Conservation (phyloP, 2,329 filamentous ascomycete genomes). For the Colletotrichum australisinense region DNA sequence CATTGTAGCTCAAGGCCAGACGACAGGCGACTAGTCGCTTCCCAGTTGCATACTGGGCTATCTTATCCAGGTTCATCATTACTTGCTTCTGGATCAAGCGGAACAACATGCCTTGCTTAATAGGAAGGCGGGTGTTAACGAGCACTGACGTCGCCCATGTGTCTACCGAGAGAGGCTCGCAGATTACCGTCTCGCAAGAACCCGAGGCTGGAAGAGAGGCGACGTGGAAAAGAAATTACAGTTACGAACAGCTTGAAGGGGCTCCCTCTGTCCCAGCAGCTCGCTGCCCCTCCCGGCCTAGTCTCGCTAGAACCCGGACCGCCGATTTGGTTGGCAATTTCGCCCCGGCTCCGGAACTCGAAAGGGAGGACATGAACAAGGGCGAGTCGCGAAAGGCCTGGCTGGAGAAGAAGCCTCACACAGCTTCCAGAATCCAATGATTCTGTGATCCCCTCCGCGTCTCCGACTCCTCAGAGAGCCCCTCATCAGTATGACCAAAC, state of each 20-base stretch:
- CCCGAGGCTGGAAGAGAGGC: constrained; percentile 13
- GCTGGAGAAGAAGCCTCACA: background rate
- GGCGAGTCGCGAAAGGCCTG: background rate
- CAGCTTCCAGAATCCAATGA: constrained; percentile 13
- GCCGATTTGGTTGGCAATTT: constrained; percentile 25
- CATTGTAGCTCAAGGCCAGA: background rate
- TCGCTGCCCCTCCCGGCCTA: constrained; percentile 21
- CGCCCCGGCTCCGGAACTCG: constrained; percentile 10
- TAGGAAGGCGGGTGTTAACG: background rate
- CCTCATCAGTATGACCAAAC: background rate
- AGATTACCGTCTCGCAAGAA: background rate
- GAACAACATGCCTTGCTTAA: background rate
- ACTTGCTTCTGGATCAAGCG: constrained; percentile 1
- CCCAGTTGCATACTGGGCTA: background rate
- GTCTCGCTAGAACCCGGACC: constrained; percentile 25
- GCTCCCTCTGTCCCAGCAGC: background rate
- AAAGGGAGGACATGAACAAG: background rate
- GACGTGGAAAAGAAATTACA: constrained; percentile 25
- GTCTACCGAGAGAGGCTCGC: background rate
- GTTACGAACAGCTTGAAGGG: constrained; percentile 7
- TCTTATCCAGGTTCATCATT: background rate
- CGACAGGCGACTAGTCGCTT: background rate
- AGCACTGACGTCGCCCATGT: constrained; percentile 8
- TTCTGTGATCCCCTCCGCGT: background rate
- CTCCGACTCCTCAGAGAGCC: background rate